A percentile compares a stretch with the other conserved stretches of the same genome.
These are phyloP conservation scores for Cicer bijugum DNA, from an alignment of 306 rosid genomes.

Conservation along the genomic window DNA sequence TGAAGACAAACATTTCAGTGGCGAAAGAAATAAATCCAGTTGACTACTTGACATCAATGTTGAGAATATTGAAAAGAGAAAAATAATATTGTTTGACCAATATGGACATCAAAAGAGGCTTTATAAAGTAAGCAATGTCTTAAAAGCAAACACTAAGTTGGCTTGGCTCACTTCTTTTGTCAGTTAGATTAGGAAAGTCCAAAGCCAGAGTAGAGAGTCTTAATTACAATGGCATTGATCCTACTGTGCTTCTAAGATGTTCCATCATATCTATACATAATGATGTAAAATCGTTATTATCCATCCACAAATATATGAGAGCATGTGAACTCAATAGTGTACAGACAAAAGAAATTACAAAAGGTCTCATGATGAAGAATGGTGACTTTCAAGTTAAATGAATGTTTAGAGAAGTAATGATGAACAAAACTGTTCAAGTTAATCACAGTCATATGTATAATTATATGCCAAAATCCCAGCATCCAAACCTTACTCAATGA, in stretches of 20 bases:
- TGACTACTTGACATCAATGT: slow-evolving; percentile 13
- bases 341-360: not conserved
- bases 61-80: not conserved
- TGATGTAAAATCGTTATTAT: not conserved
- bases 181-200: slow-evolving; percentile 7
- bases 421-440: slow-evolving; percentile 7
- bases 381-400: not conserved
- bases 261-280: not conserved
- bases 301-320: slow-evolving; percentile 13
- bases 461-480: slow-evolving; percentile 9
- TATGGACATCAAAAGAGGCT: not conserved
- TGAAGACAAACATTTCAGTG: not conserved
- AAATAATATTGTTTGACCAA: not conserved
- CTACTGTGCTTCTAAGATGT: slow-evolving; percentile 2
- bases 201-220: not conserved
- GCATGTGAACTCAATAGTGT: slow-evolving; percentile 3
- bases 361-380: not conserved
- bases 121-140: slow-evolving; percentile 13
- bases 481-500: slow-evolving; percentile 15
- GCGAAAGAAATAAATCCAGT: not conserved
- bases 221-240: not conserved
- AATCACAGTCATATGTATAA: not conserved
- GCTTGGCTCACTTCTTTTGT: slow-evolving; percentile 10
- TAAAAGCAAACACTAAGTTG: slow-evolving; percentile 3
- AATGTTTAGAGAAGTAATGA: not conserved